These are phyloP conservation scores for Triticum dicoccoides DNA, from an alignment of 176 grass and related monocot genomes.

Conservation along the genomic window DNA sequence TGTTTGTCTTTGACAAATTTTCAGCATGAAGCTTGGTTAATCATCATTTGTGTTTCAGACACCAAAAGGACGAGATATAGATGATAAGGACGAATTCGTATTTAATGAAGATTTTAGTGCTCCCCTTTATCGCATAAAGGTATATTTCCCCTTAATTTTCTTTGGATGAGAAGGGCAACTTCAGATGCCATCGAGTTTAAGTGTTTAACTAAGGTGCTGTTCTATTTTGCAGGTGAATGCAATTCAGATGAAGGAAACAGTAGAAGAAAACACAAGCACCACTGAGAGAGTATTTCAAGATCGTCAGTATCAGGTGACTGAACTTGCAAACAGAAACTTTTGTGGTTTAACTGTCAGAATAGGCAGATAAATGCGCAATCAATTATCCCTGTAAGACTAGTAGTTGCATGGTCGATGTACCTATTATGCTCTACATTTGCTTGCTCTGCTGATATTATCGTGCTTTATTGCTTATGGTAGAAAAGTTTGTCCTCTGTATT, in stretches of 20 bases:
- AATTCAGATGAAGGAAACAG: slow-evolving; percentile 99
- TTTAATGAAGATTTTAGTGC: slow-evolving; percentile 95
- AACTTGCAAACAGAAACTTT: neutral
- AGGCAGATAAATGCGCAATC: neutral
- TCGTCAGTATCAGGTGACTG: slow-evolving; percentile 86
- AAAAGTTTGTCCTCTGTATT: neutral
- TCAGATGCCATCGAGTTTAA: slow-evolving; percentile 22
- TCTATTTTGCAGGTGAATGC: slow-evolving; percentile 82
- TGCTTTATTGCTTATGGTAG: neutral
- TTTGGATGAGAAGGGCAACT: neutral
- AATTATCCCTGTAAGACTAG: neutral
- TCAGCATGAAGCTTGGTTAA: slow-evolving; percentile 8
- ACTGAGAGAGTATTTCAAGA: slow-evolving; percentile 98
- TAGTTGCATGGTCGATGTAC: slow-evolving; percentile 4
- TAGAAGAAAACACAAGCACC: slow-evolving; percentile 99
- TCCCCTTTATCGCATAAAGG: slow-evolving; percentile 97
- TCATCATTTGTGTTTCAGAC: slow-evolving; percentile 58
- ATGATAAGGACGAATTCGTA: slow-evolving; percentile 86
- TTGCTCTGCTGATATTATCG: neutral
- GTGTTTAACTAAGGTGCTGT: slow-evolving; percentile 28
- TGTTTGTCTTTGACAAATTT: slow-evolving; percentile 20
- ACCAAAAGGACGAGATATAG: slow-evolving; percentile 92
- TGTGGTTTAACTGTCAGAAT: neutral
- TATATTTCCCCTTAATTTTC: slow-evolving; percentile 26
- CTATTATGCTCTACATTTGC: neutral